These are phyloP conservation scores for Eragrostis tef DNA, from an alignment of 202 grass and related monocot species.

Conservation along the genomic window DNA sequence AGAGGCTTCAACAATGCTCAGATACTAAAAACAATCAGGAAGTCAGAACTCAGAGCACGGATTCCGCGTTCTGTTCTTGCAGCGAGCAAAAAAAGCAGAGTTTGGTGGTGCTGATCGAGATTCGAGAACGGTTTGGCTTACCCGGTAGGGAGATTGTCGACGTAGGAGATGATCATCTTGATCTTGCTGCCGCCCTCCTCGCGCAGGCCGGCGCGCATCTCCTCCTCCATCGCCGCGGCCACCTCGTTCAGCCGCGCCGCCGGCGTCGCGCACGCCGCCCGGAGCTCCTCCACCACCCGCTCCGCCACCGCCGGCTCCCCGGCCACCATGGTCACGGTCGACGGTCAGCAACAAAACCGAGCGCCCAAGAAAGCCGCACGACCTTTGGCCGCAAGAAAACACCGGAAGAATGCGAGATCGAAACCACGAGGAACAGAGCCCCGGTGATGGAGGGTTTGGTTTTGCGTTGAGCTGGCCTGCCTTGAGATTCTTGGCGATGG, in stretches of 20 bases:
- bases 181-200: constrained; percentile 68
- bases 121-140: neutral
- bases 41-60: too few species aligned
- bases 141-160: constrained; percentile 83
- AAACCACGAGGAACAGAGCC: neutral
- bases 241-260: constrained; percentile 47
- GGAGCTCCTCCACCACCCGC: constrained; percentile 60
- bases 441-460: neutral
- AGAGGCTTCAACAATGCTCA: too few species aligned
- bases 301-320: constrained; percentile 34
- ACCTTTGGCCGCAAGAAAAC: neutral
- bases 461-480: neutral
- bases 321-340: constrained; percentile 30
- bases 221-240: constrained; percentile 53
- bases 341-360: neutral
- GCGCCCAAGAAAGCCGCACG: neutral
- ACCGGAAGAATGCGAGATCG: neutral
- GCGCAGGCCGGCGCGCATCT: constrained; percentile 66
- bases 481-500: neutral
- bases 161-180: constrained; percentile 82
- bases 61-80: neutral
- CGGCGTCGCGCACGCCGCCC: constrained; percentile 62
- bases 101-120: neutral
- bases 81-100: neutral
- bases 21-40: too few species aligned